phyloP scores from a whole-genome alignment of 2,329 filamentous ascomycete genomes.

The Ascochyta fabae region DNA sequence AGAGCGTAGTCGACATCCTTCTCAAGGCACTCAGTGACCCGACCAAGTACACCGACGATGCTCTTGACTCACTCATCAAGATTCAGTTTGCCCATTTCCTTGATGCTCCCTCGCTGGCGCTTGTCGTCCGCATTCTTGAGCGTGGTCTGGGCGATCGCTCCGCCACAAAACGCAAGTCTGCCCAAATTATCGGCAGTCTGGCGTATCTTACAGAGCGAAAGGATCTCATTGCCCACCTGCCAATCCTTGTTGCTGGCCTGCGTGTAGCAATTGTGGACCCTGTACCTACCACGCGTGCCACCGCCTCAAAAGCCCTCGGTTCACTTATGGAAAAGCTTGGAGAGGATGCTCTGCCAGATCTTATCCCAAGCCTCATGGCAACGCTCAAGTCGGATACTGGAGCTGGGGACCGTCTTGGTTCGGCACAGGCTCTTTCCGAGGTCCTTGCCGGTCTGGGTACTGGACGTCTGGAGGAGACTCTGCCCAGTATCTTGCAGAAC shows the following conservation, averaged over 20 bases:
- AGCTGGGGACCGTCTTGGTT: conserved; percentile 93
- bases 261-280: conserved; percentile 91
- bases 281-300: conserved; percentile 93
- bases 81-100: conserved; percentile 98
- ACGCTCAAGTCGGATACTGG: conserved; percentile 97
- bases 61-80: conserved; percentile 92
- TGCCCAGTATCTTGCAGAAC: conserved; percentile 96
- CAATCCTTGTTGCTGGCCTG: conserved; percentile 88
- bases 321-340: conserved; percentile 98
- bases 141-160: conserved; percentile 90
- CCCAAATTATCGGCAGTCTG: conserved; percentile 96
- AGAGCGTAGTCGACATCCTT: conserved; percentile 86
- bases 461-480: conserved; percentile 87
- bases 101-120: conserved; percentile 92
- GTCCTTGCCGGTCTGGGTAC: conserved; percentile 95
- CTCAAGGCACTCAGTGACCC: conserved; percentile 97
- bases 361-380: conserved; percentile 96
- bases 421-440: conserved; percentile 93
- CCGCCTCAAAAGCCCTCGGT: conserved; percentile 91
- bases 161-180: conserved; percentile 92
- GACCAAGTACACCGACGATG: conserved; percentile 95
- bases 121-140: conserved; percentile 94
- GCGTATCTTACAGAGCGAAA: conserved; percentile 96
- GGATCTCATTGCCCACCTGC: conserved; percentile 88
- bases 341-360: conserved; percentile 93